Evolutionary conservation across 305 asterid species (phyloP), one percentile per base, ranked within the genome.

Genomic region (Fraxinus paxiana): DNA sequence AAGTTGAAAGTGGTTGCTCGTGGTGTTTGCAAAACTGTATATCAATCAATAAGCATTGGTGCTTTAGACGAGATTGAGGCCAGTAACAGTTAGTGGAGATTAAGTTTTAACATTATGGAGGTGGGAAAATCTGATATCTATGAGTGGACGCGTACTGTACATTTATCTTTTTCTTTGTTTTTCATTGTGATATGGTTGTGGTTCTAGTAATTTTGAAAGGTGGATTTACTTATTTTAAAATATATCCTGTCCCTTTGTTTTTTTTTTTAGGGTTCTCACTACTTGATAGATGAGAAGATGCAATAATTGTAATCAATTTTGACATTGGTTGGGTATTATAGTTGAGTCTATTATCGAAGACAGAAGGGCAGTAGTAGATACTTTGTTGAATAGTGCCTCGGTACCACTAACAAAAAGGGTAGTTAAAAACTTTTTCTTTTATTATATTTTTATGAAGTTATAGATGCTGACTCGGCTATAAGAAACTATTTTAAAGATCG

Each of bases 81-180:
- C 51, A 17, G 3, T 46, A 10, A 20, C 33, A 75, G 73, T 43
- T 65, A 54, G 22, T 26, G 79, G 15, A n/a, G 79, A 24, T 75
- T 77, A 61, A 37, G 38, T 56, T 61, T 46, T 10, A 41, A 71
- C 71, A 51, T 78, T 81, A 26, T 69, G 17, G 74, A 63, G 84
- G 77, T 77, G 37, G 80, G 78, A 77, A 30, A 67, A 56, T 73
- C 73, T 77, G 81, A 78, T 80, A 34, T 33, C 37, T 6, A 82
- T n/a, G 67, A 74, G 61, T 82, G 86, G 83, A 86, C 56, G 79
- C 79, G 76, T 59, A 81, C 38, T 83, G 88, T 88, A 84, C 84
- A 54, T 79, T 83, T 83, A 76, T 76, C 6, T 22, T 38, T 43
- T 28, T 26, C 20, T 4, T 22, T 1, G 30, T 30, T 67, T 67